Percentiles rank a stretch among this genome's conserved stretches.
Conservation (phyloP, 345 rosid genomes). For the Salix dunnii region DNA sequence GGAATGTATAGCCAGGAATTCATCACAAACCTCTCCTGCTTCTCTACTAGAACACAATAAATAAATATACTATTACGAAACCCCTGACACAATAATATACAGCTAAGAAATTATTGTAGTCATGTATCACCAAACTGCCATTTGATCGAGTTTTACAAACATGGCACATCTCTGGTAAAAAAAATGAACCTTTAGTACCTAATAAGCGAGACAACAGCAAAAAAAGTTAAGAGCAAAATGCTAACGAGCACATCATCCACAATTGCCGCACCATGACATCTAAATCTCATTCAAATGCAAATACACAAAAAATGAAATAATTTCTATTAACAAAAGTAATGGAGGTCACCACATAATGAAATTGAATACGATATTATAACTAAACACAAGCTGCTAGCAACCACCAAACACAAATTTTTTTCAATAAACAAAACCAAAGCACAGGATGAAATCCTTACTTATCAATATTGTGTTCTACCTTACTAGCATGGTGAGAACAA, state of each 20-base stretch:
- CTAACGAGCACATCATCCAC: not conserved
- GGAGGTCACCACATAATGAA: not conserved
- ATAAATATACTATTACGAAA: not conserved
- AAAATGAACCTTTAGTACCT: not conserved
- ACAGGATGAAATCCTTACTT: not conserved
- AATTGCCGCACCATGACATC: not conserved
- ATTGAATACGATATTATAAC: not conserved
- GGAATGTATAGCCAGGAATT: not conserved
- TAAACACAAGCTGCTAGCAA: not conserved
- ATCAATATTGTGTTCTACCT: not conserved
- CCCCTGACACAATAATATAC: not conserved
- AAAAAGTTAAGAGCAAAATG: not conserved
- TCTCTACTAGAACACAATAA: not conserved
- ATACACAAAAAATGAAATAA: too few species aligned
- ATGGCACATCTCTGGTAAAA: not conserved
- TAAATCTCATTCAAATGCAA: not conserved
- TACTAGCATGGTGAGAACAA: not conserved
- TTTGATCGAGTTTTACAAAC: too few species aligned
- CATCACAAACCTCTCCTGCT: not conserved
- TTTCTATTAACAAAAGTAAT: not conserved
- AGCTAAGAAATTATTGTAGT: not conserved
- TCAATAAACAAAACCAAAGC: not conserved
- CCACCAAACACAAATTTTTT: not conserved
- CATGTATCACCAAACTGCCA: too few species aligned
- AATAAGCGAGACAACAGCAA: not conserved